Evolutionary conservation across 1,139 yeast genomes (phyloP).

Genomic region (Protomyces gravidus): DNA sequence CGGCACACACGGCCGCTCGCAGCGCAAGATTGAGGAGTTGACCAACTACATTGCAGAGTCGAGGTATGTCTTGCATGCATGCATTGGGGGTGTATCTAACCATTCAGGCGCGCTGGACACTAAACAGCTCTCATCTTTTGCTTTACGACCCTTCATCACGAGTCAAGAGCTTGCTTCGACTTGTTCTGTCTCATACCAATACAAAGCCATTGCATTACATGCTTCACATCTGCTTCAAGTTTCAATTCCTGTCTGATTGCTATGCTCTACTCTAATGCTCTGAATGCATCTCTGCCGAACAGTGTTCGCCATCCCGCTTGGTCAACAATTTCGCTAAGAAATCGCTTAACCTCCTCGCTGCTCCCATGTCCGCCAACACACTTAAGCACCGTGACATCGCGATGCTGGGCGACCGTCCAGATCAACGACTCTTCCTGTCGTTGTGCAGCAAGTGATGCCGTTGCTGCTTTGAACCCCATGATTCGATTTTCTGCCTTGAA

Average conservation of each 20-base stretch:
- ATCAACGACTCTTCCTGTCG: not conserved
- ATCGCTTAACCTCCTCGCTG: conserved; percentile 19
- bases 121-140: not conserved
- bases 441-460: not conserved
- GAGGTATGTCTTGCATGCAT: conserved; percentile 44
- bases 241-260: too few species aligned
- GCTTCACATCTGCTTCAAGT: too few species aligned
- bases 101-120: not conserved
- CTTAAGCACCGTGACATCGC: conserved; percentile 15
- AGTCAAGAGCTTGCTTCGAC: not conserved
- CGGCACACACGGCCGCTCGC: conserved; percentile 99
- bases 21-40: conserved; percentile 99
- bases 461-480: conserved; percentile 3
- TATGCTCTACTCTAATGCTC: conserved; percentile 23
- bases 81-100: not conserved
- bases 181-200: not conserved
- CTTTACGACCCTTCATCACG: not conserved
- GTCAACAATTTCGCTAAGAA: conserved; percentile 4
- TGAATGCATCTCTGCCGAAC: conserved; percentile 21
- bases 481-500: conserved; percentile 20
- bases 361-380: conserved; percentile 3
- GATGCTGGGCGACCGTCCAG: conserved; percentile 24
- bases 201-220: not conserved
- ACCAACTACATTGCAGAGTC: conserved; percentile 94
- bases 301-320: conserved; percentile 7